These are phyloP conservation scores for Ascochyta rabiei DNA, from an alignment of 2,329 filamentous ascomycete genomes.

Conservation along the genomic window DNA sequence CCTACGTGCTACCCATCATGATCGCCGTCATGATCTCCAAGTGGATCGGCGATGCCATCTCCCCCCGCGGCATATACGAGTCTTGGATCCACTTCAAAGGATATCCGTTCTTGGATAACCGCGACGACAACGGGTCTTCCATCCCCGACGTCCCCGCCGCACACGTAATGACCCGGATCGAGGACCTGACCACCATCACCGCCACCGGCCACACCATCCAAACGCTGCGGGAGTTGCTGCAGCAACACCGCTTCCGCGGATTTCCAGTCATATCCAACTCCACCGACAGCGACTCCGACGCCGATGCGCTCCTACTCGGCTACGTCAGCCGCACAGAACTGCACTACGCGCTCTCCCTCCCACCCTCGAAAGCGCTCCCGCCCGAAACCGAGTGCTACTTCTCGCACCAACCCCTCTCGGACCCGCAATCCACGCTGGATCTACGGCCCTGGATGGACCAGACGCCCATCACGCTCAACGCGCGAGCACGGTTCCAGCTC, in stretches of 20 bases:
- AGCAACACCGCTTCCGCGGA: conserved; percentile 79
- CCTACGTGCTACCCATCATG: conserved; percentile 98
- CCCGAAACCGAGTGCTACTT: conserved; percentile 82
- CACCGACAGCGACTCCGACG: background rate
- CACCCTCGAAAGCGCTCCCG: conserved; percentile 65
- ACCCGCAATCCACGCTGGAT: conserved; percentile 79
- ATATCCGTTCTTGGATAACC: conserved; percentile 94
- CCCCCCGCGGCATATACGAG: conserved; percentile 92
- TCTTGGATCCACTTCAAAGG: conserved; percentile 96
- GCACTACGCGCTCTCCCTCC: conserved; percentile 75
- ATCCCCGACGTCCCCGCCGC: conserved; percentile 85
- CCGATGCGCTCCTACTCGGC: conserved; percentile 78
- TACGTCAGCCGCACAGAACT: conserved; percentile 95
- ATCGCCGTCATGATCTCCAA: conserved; percentile 97
- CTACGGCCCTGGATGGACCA: conserved; percentile 98
- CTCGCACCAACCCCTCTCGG: conserved; percentile 75
- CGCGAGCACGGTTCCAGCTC: conserved; percentile 77
- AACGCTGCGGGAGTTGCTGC: conserved; percentile 72
- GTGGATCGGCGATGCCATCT: conserved; percentile 97
- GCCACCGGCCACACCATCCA: conserved; percentile 87
- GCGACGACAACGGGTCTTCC: conserved; percentile 66
- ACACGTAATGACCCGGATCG: conserved; percentile 89
- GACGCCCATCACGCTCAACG: conserved; percentile 88
- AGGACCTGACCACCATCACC: conserved; percentile 87
- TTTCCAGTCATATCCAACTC: conserved; percentile 75